Evolutionary conservation across 2,329 filamentous ascomycete genomes (phyloP).

Genomic region (Pestalotiopsis sp.): DNA sequence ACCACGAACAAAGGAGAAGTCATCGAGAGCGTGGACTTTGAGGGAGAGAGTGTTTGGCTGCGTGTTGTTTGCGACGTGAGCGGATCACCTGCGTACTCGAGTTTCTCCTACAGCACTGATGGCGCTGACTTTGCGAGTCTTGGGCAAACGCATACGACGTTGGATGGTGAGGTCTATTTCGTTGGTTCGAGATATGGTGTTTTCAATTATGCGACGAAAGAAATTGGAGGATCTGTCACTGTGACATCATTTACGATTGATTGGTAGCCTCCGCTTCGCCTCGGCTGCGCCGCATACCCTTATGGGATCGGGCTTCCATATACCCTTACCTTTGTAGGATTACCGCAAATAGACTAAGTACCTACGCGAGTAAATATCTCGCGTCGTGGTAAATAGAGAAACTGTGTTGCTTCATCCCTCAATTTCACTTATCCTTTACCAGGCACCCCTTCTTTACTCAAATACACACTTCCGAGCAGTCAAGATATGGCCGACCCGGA

Average conservation of each 20-base stretch:
- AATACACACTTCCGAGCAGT: too few relatives aligned
- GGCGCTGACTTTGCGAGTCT: conserved; percentile 39
- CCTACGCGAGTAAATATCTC: too few relatives aligned
- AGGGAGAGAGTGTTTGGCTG: conserved; percentile 38
- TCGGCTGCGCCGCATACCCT: too few relatives aligned
- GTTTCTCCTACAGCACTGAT: conserved; percentile 47
- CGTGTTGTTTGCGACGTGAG: conserved; percentile 39
- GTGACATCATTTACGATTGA: not conserved
- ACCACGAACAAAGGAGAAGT: conserved; percentile 31
- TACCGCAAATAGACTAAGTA: too few relatives aligned
- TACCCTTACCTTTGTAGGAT: too few relatives aligned
- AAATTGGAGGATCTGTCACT: not conserved
- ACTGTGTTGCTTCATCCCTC: too few relatives aligned
- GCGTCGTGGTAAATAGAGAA: too few relatives aligned
- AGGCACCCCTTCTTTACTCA: too few relatives aligned
- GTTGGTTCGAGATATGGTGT: conserved; percentile 52
- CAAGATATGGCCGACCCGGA: too few relatives aligned
- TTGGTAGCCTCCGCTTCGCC: too few relatives aligned
- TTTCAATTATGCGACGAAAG: conserved; percentile 39
- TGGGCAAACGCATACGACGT: conserved; percentile 33
- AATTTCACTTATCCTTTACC: too few relatives aligned
- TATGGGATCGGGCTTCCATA: too few relatives aligned
- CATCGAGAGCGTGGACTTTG: conserved; percentile 32
- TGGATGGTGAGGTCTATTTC: conserved; percentile 48
- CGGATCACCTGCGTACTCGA: conserved; percentile 30